Evolutionary conservation across 805 yeast genomes (phyloP).

Genomic region (Teunomyces gatunensis): DNA sequence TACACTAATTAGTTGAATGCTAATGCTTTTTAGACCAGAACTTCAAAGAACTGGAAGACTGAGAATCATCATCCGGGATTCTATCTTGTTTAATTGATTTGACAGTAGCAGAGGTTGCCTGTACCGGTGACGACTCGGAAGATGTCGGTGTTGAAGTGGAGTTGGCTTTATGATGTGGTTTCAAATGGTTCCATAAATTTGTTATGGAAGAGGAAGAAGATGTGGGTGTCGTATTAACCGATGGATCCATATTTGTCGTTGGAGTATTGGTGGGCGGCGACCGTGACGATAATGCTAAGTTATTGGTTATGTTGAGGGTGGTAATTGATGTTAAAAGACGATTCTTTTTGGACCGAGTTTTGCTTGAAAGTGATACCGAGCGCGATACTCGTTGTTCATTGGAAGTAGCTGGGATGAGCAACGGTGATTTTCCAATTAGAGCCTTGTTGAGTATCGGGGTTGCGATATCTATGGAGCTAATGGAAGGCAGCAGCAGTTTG

Average conservation of each 20-base stretch:
- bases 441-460: slow-evolving; percentile 4
- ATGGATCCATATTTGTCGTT: background rate
- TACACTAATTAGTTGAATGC: background rate
- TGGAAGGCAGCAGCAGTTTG: background rate
- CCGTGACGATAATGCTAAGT: background rate
- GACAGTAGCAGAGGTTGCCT: background rate
- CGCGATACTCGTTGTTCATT: background rate
- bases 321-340: slow-evolving; percentile 7
- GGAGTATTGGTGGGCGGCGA: background rate
- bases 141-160: background rate
- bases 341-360: slow-evolving; percentile 10
- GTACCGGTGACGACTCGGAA: background rate
- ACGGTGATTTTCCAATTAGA: slow-evolving; percentile 3
- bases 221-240: background rate
- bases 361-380: slow-evolving; percentile 7
- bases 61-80: background rate
- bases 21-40: slow-evolving; percentile 17
- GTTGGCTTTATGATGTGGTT: slow-evolving; percentile 8
- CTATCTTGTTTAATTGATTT: background rate
- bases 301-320: background rate
- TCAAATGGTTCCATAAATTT: slow-evolving; percentile 14
- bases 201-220: slow-evolving; percentile 14
- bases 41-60: slow-evolving; percentile 8
- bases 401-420: slow-evolving; percentile 5
- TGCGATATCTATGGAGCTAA: background rate